These are phyloP conservation scores for Sistotremastrum niveocremeum DNA, from an alignment of 768 basidiomycete genomes.

Conservation along the genomic window DNA sequence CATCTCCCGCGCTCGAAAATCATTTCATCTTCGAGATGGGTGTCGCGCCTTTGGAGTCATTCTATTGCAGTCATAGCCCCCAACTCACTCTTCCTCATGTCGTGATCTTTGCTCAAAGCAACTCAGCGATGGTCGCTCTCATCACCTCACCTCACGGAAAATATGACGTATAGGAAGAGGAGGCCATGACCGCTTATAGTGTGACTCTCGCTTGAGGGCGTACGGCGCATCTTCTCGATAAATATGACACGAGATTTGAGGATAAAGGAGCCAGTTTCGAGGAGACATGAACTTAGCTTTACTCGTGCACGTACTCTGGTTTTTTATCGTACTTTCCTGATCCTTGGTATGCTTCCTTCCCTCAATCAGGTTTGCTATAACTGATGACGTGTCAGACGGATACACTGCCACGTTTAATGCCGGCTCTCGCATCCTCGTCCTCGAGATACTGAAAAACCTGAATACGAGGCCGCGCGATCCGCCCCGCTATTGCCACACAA, in stretches of 20 bases:
- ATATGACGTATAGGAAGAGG: constrained; percentile 41
- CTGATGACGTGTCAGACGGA: not conserved
- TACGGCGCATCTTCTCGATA: constrained; percentile 65
- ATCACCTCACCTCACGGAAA: constrained; percentile 46
- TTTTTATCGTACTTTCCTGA: constrained; percentile 75
- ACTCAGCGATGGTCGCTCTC: constrained; percentile 61
- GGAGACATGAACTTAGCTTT: constrained; percentile 85
- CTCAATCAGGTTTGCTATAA: not conserved
- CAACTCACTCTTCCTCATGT: constrained; percentile 80
- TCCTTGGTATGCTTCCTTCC: constrained; percentile 56
- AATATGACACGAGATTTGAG: constrained; percentile 76
- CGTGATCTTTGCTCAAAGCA: constrained; percentile 68
- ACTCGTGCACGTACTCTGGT: constrained; percentile 80
- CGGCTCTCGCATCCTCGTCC: constrained; percentile 75
- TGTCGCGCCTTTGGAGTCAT: constrained; percentile 48
- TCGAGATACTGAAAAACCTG: constrained; percentile 49
- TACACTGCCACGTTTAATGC: constrained; percentile 52
- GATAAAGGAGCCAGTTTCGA: constrained; percentile 70
- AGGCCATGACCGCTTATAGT: constrained; percentile 74
- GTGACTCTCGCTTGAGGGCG: constrained; percentile 83
- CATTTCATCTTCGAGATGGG: constrained; percentile 36
- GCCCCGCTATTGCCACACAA: constrained; percentile 87
- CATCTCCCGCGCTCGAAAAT: constrained; percentile 10
- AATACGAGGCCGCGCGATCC: constrained; percentile 32
- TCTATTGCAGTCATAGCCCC: constrained; percentile 77